Conservation (phyloP, 1,284 basidiomycete species). For the Gastroboletus turbinatus region DNA sequence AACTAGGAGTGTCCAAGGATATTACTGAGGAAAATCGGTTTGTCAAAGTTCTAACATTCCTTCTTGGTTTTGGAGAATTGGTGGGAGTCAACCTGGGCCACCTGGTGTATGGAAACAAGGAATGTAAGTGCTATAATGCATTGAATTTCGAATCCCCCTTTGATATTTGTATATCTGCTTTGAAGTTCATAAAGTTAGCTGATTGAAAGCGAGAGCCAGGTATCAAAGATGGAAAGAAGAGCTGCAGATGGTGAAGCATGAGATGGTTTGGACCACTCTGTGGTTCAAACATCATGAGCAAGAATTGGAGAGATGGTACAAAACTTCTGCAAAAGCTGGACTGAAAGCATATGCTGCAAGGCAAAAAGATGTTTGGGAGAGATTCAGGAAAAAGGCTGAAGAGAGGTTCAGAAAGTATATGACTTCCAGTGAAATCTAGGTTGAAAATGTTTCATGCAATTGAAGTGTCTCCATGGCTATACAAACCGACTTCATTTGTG, state of each 20-base stretch:
- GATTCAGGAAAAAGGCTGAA: too few species aligned
- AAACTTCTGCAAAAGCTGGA: not conserved
- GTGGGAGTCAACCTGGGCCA: not conserved
- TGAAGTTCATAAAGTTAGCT: not conserved
- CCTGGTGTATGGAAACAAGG: not conserved
- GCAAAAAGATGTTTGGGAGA: not conserved
- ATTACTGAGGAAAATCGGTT: not conserved
- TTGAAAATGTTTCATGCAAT: too few species aligned
- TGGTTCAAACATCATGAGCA: not conserved
- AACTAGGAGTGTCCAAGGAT: not conserved
- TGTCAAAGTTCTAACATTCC: not conserved
- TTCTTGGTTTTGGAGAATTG: not conserved
- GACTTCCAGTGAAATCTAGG: too few species aligned
- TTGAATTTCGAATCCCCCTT: too few species aligned
- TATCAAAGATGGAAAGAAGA: not conserved
- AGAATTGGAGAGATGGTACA: not conserved
- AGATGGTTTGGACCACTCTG: not conserved
- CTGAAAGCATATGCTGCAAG: not conserved
- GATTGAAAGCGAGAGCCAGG: not conserved
- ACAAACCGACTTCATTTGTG: too few species aligned
- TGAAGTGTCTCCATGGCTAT: too few species aligned
- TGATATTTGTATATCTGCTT: not conserved
- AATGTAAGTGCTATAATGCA: not conserved
- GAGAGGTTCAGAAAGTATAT: too few species aligned
- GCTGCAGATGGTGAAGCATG: not conserved